Evolutionary conservation across 352 stramenopile species (phyloP).

Genomic region (Pythium oligandrum): DNA sequence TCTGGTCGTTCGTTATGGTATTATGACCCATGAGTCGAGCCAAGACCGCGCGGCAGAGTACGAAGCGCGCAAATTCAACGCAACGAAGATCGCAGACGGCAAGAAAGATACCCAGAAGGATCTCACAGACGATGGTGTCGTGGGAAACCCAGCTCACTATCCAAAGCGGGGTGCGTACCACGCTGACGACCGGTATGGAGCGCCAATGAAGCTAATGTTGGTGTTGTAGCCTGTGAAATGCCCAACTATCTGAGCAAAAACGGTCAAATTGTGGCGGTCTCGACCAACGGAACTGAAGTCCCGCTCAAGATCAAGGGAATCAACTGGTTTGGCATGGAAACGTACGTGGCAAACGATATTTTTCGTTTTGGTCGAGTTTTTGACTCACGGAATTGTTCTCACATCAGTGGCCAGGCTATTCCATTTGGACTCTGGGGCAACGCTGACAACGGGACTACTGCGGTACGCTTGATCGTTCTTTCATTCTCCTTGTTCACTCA

Average conservation of each 20-base stretch:
- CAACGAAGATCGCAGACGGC: slow-evolving; percentile 38
- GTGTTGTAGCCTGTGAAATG: slow-evolving; percentile 41
- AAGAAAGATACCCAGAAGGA: background rate
- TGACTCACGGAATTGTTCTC: background rate
- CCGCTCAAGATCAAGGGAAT: slow-evolving; percentile 79
- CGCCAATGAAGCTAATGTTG: no score
- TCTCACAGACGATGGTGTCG: no score
- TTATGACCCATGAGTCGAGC: background rate
- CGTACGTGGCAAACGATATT: background rate
- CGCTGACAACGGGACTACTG: slow-evolving; percentile 14
- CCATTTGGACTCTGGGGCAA: slow-evolving; percentile 21
- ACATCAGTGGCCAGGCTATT: slow-evolving; percentile 11
- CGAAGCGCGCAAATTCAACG: slow-evolving; percentile 18
- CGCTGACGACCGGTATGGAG: no score
- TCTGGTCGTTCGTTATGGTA: slow-evolving; percentile 5
- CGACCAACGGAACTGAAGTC: slow-evolving; percentile 42
- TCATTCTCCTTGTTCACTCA: no score
- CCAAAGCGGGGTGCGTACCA: no score
- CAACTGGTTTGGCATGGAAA: slow-evolving; percentile 83
- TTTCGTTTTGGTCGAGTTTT: no score
- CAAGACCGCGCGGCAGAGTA: slow-evolving; percentile 18
- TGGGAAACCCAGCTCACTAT: no score
- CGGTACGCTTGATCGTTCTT: background rate
- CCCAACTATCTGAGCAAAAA: slow-evolving; percentile 80
- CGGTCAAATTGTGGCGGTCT: slow-evolving; percentile 56